Base-by-base conservation (phyloP, 140 eudicot species). In the Cichorium intybus region DNA sequence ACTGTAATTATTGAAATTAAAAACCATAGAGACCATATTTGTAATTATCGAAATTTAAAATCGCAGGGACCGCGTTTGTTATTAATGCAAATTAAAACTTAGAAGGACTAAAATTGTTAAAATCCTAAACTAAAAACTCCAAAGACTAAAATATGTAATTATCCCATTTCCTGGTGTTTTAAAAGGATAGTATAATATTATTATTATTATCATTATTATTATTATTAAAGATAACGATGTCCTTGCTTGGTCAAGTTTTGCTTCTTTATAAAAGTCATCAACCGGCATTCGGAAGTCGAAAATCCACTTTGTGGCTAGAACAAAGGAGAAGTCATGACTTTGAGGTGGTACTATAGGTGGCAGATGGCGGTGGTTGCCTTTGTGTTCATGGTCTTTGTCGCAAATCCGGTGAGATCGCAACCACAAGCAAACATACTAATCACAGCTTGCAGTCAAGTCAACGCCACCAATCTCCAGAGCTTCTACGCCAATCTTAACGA, bases 391-490 rank as follows among this genome's bases (percentile, higher is more conserved):
- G 10, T 64, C 14, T 64, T 60, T 2, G 49, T 65, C 41, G 24
- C 75, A 51, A 37, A 4, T 26, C 74, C 70, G 34, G 74, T 29
- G 26, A 77, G 49, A 39, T 71, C 82, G 17, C 82, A 77, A 33
- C 74, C 82, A 41, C 89, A 82, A 72, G 72, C 57, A 33, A 75
- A 80, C 66, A 29, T 85, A 37, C 70, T 82, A 14, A 77, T 77
- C 61, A 66, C 11, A 12, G 82, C 87, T 39, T 88, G 96, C 80
- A 82, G 94, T 75, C 79, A 60, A 41, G 41, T 72, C 60, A 88
- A 88, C 56, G 87, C 74, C 7, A 72, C 82, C n/a, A 78, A 75
- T 65, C n/a, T 11, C 28, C 27, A 16, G 1, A 74, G 39, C 49
- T 88, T 88, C 58, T 80, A 64, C 43, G 26, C 41, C 76, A 88